Evolutionary conservation across 2,329 filamentous ascomycete species (phyloP).

Genomic region (Basipetospora sp.): DNA sequence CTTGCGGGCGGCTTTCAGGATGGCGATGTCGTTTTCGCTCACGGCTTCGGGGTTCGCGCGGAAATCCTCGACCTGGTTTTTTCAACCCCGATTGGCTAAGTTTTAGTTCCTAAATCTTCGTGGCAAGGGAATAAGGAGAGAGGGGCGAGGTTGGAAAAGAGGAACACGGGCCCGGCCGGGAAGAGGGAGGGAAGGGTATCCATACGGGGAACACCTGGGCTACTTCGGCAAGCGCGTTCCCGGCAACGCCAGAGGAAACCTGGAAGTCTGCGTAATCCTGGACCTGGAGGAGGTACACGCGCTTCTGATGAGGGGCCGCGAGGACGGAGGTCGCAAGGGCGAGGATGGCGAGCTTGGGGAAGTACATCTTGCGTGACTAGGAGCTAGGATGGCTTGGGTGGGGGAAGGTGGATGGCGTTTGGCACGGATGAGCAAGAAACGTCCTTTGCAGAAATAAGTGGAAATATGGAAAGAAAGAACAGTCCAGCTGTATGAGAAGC

Average conservation of each 20-base stretch:
- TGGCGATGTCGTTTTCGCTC: slow-evolving; percentile 31
- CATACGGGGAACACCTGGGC: slow-evolving; percentile 38
- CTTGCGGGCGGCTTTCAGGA: slow-evolving; percentile 33
- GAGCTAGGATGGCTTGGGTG: not conserved
- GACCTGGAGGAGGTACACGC: slow-evolving; percentile 16
- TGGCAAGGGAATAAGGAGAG: too few relatives aligned
- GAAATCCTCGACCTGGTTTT: slow-evolving; percentile 22
- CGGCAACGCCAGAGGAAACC: slow-evolving; percentile 34
- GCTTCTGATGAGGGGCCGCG: too few relatives aligned
- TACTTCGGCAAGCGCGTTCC: slow-evolving; percentile 38
- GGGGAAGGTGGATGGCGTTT: too few relatives aligned
- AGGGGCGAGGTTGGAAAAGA: too few relatives aligned
- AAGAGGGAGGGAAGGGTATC: too few relatives aligned
- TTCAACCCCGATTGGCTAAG: too few relatives aligned
- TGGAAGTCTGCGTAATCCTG: slow-evolving; percentile 27
- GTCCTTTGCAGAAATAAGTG: too few relatives aligned
- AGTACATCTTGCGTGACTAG: slow-evolving; percentile 20
- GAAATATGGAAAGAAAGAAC: not conserved
- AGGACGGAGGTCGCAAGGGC: slow-evolving; percentile 20
- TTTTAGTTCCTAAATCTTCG: too few relatives aligned
- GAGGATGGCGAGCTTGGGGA: slow-evolving; percentile 22
- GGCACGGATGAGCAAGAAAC: too few relatives aligned
- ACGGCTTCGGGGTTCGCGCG: slow-evolving; percentile 29
- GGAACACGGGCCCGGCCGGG: too few relatives aligned
- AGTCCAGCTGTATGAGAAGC: slow-evolving; percentile 4